These are phyloP conservation scores for Dactylellina parvicollis DNA, from an alignment of 2,329 filamentous ascomycete species.

Conservation along the genomic window DNA sequence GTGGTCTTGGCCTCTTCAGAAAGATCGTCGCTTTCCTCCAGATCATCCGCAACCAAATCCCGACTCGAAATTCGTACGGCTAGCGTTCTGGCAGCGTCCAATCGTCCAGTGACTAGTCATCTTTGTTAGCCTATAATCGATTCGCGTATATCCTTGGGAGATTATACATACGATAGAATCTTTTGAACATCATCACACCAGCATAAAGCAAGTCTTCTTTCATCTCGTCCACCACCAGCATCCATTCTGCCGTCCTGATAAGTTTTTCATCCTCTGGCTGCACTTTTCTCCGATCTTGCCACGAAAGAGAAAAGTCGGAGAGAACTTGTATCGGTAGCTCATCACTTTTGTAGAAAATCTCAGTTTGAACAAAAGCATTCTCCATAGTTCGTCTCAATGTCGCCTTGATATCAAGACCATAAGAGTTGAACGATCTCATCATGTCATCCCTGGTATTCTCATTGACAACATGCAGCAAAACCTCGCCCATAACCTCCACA, in stretches of 20 bases:
- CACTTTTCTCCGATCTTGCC: slow-evolving; percentile 73
- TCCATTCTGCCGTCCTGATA: slow-evolving; percentile 86
- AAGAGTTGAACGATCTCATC: slow-evolving; percentile 77
- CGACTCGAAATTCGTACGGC: slow-evolving; percentile 66
- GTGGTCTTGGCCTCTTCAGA: slow-evolving; percentile 43
- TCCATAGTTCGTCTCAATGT: slow-evolving; percentile 75
- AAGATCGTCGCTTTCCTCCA: slow-evolving; percentile 57
- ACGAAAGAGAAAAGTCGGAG: slow-evolving; percentile 69
- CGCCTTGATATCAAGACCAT: slow-evolving; percentile 75
- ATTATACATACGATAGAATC: slow-evolving; percentile 77
- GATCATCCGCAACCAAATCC: slow-evolving; percentile 63
- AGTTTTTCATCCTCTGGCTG: slow-evolving; percentile 74
- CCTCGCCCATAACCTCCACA: slow-evolving; percentile 77
- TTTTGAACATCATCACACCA: slow-evolving; percentile 79
- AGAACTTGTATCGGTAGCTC: slow-evolving; percentile 55
- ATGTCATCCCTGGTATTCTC: slow-evolving; percentile 72
- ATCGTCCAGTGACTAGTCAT: slow-evolving; percentile 58
- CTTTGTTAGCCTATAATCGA: slow-evolving; percentile 54
- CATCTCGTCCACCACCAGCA: slow-evolving; percentile 76
- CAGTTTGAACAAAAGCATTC: slow-evolving; percentile 63
- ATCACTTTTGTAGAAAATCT: slow-evolving; percentile 58
- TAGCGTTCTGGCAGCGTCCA: slow-evolving; percentile 68
- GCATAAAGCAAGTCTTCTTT: slow-evolving; percentile 76
- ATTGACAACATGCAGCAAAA: slow-evolving; percentile 78
- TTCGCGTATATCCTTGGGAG: neutral